Base-by-base conservation (phyloP, 1,139 yeast species). In the Candida sanyaensis region DNA sequence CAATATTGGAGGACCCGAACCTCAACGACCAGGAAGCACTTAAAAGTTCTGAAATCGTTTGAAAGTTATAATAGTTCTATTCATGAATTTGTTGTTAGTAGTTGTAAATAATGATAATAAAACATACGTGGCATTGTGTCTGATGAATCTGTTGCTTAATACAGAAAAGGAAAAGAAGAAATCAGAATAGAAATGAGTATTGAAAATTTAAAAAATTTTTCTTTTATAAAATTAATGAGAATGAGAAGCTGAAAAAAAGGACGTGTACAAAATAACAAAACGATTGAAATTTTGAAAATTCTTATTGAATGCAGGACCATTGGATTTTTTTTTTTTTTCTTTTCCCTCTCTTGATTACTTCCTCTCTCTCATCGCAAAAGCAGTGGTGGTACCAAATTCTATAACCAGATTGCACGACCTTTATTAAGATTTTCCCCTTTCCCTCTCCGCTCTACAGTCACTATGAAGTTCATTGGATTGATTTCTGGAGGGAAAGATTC, bases 401-500 rank as follows among this genome's bases (percentile, higher is more conserved):
- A 36, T 36, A 36, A 36, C 39, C 39, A 36, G n/a, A 10, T 24
- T 8, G 28, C 44, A 41, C 30, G 41, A 38, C 45, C 30, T 9
- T 21, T 9, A 12, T 10, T 9, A 13, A 32, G 21, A 10, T 21
- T 11, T 30, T 9, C 10, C 8, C 39, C 13, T 3, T 17, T 3
- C 21, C 3, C 21, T 3, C 21, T 2, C 21, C 21, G 3, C 4
- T 2, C 12, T 10, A 34, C 9, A n/a, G 4, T 10, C 30, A 27
- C 7, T 26, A 93, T 93, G 99, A 91, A 90, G 66, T 89, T 91
- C 60, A 88, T 90, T 36, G 99, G 96, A 0, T 74, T 93, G 38
- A 84, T 93, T 1, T 89, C 97, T 0, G 99, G 99, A 3, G 99
- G 99, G 0, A 93, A 93, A 64, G 99, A 93, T 65, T 91, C 97